A percentile compares a stretch with the other conserved stretches of the same genome.
Conservation (phyloP, 345 rosid species). For the Hevea brasiliensis region DNA sequence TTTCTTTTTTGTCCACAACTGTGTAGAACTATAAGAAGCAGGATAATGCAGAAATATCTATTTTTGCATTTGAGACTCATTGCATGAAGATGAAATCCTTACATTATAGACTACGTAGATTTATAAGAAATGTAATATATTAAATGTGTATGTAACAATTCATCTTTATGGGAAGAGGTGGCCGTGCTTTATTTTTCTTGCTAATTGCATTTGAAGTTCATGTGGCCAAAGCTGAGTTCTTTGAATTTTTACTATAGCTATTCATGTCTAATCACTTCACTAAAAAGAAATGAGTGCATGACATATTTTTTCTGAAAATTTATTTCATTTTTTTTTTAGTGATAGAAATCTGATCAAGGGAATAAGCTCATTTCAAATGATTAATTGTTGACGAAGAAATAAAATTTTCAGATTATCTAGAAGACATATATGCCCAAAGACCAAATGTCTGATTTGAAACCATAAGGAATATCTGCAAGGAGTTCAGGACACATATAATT, state of each 20-base stretch:
- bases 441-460: constrained; percentile 99
- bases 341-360: not conserved
- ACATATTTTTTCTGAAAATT: not conserved
- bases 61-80: not conserved
- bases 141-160: not conserved
- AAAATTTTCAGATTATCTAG: not conserved
- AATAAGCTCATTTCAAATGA: too few species aligned
- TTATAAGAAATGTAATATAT: not conserved
- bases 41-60: not conserved
- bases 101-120: not conserved
- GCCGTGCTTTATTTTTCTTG: constrained; percentile 1
- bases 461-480: constrained; percentile 96
- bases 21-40: not conserved
- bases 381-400: not conserved
- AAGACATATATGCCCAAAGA: constrained; percentile 70
- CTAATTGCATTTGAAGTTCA: not conserved
- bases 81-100: constrained; percentile 10
- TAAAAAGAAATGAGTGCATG: not conserved
- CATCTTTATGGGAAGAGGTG: not conserved
- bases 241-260: not conserved
- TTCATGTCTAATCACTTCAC: not conserved
- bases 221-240: not conserved
- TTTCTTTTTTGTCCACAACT: not conserved
- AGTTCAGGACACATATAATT: constrained; percentile 99
- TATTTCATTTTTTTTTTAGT: not conserved